Conservation (phyloP, 2,329 filamentous ascomycete species). For the Ophiosphaerella narmari region DNA sequence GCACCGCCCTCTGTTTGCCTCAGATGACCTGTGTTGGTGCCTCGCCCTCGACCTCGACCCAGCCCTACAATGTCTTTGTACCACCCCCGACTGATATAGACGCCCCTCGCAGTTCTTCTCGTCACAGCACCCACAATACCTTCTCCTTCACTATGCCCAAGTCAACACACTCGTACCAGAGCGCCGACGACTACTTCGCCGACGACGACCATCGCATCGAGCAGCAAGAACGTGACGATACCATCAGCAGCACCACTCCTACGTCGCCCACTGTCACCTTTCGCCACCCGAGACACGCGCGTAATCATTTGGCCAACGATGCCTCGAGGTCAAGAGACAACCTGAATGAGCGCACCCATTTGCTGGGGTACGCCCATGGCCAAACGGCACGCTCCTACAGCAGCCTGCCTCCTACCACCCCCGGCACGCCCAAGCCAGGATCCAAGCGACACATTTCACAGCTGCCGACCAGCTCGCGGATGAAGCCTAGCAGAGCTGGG, state of each 20-base stretch:
- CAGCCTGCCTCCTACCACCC: conserved; percentile 46
- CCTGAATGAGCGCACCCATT: conserved; percentile 53
- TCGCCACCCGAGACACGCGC: conserved; percentile 33
- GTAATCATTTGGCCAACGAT: conserved; percentile 44
- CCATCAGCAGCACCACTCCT: conserved; percentile 39
- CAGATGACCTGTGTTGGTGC: conserved; percentile 32
- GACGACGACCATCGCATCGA: conserved; percentile 41
- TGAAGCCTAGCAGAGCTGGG: conserved; percentile 38
- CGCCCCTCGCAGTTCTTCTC: conserved; percentile 3
- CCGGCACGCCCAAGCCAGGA: conserved; percentile 50
- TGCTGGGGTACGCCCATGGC: conserved; percentile 49
- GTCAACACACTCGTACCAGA: conserved; percentile 43
- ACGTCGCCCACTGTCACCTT: conserved; percentile 40
- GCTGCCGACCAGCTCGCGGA: conserved; percentile 33
- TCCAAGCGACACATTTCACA: conserved; percentile 45
- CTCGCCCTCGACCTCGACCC: conserved; percentile 5
- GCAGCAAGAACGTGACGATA: conserved; percentile 35
- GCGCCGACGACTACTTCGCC: conserved; percentile 40
- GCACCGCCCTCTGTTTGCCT: conserved; percentile 22
- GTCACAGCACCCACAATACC: background rate
- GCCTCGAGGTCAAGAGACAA: conserved; percentile 36
- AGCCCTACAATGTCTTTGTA: conserved; percentile 8
- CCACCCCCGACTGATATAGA: conserved; percentile 16
- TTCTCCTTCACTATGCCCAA: conserved; percentile 36
- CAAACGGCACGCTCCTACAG: conserved; percentile 47